A percentile compares a stretch with the other conserved stretches of the same genome.
These are phyloP conservation scores for Oryza meridionalis DNA, from an alignment of 176 grass and related monocot genomes.

Conservation along the genomic window DNA sequence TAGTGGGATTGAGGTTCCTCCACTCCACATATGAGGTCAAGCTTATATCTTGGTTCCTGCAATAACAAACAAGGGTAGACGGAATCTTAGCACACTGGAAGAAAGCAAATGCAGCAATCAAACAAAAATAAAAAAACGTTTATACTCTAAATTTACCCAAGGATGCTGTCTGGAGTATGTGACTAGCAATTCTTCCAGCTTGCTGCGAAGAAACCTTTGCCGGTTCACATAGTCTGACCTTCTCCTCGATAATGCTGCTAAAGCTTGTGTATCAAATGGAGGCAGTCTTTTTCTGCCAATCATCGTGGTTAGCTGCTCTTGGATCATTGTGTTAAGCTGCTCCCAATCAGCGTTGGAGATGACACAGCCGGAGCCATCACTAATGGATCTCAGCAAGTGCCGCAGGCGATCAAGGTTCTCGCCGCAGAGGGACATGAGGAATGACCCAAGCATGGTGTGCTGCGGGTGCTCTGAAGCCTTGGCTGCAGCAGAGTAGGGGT, in stretches of 20 bases:
- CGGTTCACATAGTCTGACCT: background rate
- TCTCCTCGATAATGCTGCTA: background rate
- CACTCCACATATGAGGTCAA: no score
- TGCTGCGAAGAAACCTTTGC: background rate
- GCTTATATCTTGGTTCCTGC: no score
- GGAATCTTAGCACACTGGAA: no score
- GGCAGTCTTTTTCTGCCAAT: background rate
- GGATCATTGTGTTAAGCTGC: background rate
- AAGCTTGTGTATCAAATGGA: no score
- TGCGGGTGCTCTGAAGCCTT: slow-evolving; percentile 8
- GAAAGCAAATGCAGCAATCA: no score
- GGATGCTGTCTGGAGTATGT: background rate
- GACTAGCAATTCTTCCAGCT: background rate
- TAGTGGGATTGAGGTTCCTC: no score
- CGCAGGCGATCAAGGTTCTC: no score
- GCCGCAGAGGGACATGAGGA: background rate
- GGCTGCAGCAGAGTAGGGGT: background rate
- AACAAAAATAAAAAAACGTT: no score
- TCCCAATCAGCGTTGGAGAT: background rate
- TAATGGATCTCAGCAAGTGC: no score
- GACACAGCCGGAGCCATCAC: background rate
- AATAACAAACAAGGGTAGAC: no score
- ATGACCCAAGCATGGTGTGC: background rate
- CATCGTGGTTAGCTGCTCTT: background rate
- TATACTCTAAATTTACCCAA: background rate